Evolutionary conservation across 352 stramenopile genomes (phyloP).

Genomic region (Pythium sukuiense): DNA sequence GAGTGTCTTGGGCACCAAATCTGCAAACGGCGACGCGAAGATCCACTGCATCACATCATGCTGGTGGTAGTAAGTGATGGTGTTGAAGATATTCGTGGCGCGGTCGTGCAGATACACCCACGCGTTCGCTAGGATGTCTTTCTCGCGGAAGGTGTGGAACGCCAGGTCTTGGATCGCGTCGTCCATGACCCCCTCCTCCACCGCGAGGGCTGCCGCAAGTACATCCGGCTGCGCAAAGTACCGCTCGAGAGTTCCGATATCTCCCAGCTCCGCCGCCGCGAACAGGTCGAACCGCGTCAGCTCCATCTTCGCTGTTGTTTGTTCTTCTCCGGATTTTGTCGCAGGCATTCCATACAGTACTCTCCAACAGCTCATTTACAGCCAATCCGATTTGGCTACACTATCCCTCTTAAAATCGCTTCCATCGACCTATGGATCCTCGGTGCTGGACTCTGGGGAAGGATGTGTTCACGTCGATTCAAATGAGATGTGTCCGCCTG

Average conservation of each 20-base stretch:
- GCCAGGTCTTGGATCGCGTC: neutral
- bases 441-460: no score
- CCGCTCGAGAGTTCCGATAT: constrained; percentile 9
- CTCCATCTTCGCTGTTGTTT: neutral
- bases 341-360: no score
- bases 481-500: no score
- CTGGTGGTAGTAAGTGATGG: neutral
- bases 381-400: neutral
- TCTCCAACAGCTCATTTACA: neutral
- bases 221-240: constrained; percentile 10
- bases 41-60: neutral
- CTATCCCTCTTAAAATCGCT: no score
- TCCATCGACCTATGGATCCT: no score
- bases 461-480: no score
- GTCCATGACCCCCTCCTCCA: neutral
- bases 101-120: constrained; percentile 7
- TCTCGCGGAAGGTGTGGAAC: no score
- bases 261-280: constrained; percentile 10
- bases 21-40: neutral
- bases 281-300: constrained; percentile 4
- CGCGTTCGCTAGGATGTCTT: neutral
- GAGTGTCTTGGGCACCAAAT: neutral
- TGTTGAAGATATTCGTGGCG: neutral
- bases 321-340: neutral
- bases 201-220: neutral